Evolutionary conservation across 805 yeast genomes (phyloP), one percentile per base, ranked within the genome.

Genomic region (Sugiyamaella marilandica): DNA sequence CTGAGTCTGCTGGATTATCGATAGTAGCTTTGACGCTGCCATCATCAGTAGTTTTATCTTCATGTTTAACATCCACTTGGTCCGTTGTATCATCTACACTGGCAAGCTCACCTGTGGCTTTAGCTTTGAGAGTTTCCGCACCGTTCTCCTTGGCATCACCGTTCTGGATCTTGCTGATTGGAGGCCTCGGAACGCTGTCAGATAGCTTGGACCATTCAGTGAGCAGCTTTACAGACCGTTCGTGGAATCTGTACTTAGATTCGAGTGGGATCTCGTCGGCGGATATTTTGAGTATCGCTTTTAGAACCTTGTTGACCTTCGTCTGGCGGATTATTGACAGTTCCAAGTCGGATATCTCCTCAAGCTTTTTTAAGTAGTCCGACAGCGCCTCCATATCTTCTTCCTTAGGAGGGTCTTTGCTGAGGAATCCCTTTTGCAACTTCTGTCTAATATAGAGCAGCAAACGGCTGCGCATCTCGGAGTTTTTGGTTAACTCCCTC

Each of bases 231-330:
- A 46, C 47, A 9, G 65, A 55, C 18, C 70, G 61, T 33, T 48
- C 56, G 47, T 58, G 61, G 59, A 66, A 67, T n/a, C 61, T 53
- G 55, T 41, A 65, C 49, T 59, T 55, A n/a, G 62, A 57, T 11
- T 68, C 70, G 36, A 50, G 48, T 5, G 71, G 70, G 14, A 67
- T 62, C 2, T 52, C 58, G 21, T 54, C 45, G 10, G 45, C 36
- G 7, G 35, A 46, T 46, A 67, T 55, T 44, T 63, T 65, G 14
- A 61, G 48, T 41, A 67, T 65, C 4, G 60, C 63, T 53, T 63
- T 65, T 46, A 67, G 59, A 31, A 68, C 70, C 57, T 67, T 64
- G 58, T 66, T 66, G 51, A 67, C 64, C 55, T 67, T 67, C 26
- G 71, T 66, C 26, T 58, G 53, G 19, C 66, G 62, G 34, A 67